Percentiles rank a stretch among this genome's conserved stretches.
These are phyloP conservation scores for Auriscalpium vulgare DNA, from an alignment of 768 basidiomycete genomes.

Conservation along the genomic window DNA sequence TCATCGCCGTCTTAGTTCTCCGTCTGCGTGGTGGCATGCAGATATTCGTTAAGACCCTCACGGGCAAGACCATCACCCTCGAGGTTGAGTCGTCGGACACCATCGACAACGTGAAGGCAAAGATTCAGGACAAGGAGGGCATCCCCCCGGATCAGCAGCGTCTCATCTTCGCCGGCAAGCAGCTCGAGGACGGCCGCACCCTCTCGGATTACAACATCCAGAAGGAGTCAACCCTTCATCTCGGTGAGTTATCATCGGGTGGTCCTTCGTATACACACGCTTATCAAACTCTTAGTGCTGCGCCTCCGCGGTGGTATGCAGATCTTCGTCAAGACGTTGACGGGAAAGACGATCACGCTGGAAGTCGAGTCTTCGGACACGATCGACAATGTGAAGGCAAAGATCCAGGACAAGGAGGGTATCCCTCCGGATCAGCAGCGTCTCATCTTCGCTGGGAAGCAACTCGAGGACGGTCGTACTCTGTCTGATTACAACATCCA, in stretches of 20 bases:
- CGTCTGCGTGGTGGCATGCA: conserved; percentile 22
- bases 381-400: conserved; percentile 14
- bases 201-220: conserved; percentile 29
- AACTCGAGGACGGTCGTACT: conserved; percentile 12
- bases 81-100: conserved; percentile 30
- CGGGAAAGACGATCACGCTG: conserved; percentile 12
- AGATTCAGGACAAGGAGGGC: conserved; percentile 30
- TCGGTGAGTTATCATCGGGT: not conserved
- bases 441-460: conserved; percentile 12
- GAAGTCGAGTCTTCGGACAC: conserved; percentile 14
- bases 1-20: not conserved
- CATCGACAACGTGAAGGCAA: conserved; percentile 28
- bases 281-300: not conserved
- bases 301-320: conserved; percentile 15
- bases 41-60: conserved; percentile 29
- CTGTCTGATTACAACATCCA: conserved; percentile 14
- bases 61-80: conserved; percentile 28
- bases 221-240: conserved; percentile 24
- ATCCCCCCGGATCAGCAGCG: conserved; percentile 29
- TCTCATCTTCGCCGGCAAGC: conserved; percentile 35
- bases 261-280: too few relatives aligned
- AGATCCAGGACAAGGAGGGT: conserved; percentile 15
- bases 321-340: conserved; percentile 13
- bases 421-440: conserved; percentile 14
- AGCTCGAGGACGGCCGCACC: conserved; percentile 48